Base-by-base conservation (phyloP, 176 grass and related monocot species). In the Hordeum marinum region DNA sequence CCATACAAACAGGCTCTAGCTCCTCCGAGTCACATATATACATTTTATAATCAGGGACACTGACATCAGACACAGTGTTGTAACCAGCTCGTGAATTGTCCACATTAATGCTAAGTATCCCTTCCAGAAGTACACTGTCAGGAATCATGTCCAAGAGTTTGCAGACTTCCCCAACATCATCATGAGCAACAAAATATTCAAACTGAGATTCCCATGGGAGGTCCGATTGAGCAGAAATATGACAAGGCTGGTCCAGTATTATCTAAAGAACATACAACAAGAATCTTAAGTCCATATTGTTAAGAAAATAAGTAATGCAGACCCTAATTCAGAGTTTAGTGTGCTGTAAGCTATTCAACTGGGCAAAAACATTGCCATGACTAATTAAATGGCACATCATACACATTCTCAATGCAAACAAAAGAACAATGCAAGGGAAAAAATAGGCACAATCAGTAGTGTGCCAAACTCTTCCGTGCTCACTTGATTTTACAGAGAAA, bases 171-270 rank as follows among this genome's bases (percentile, higher is more conserved):
- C 64, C 58, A 37, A 73, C 64, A 85, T 95, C 88, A 79, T 69
- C 90, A 88, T 98, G 95, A 78, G 85, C 82, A 84, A 91, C 29
- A 70, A 87, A 90, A 84, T 98, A 98, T 72, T 95, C 92, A 83
- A 98, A 90, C 72, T 93, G 86, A 60, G 92, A 98, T 86, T 98
- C 91, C 95, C 95, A 98, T 68, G 87, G 89, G 68, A 95, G 40
- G 74, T 89, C 46, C 15, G 72, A 54, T 54, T 75, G 87, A 89
- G 77, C 72, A 48, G n/a, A 45, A 13, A 41, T 82, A 80, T 93
- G 82, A 79, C 82, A 84, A 85, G 84, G 77, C 72, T 90, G 95
- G 59, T 98, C 95, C 85, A 98, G 89, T 76, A 98, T 75, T 87
- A 95, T 93, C 93, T 95, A 80, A 78, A 93, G 35, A 81, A 78